Evolutionary conservation across 257 asterid species (phyloP).

Genomic region (Solanum chiquidenum): DNA sequence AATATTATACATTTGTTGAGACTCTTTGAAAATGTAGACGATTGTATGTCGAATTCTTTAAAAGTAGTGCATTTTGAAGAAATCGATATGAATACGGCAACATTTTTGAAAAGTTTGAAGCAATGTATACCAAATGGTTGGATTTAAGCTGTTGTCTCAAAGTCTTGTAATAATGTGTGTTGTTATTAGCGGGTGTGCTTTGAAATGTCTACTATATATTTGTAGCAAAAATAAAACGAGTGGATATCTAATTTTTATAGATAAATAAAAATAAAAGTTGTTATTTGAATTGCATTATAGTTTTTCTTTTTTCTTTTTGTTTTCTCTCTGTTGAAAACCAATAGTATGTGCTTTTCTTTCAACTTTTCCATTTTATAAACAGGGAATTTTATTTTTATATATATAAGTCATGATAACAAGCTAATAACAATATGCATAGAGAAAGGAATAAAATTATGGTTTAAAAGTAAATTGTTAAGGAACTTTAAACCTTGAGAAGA

Average conservation of each 20-base stretch:
- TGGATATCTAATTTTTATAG: no score
- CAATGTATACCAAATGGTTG: not conserved
- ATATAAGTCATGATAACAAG: not conserved
- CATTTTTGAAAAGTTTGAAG: not conserved
- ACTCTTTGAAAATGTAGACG: not conserved
- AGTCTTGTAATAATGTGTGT: not conserved
- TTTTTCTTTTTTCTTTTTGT: not conserved
- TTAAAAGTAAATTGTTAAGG: no score
- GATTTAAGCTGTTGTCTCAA: not conserved
- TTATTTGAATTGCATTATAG: not conserved
- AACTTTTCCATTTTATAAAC: not conserved
- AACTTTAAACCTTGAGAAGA: no score
- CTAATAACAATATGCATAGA: no score
- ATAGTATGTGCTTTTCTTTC: not conserved
- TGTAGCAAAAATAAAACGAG: not conserved
- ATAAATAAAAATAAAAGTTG: not conserved
- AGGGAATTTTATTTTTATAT: not conserved
- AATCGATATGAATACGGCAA: no score
- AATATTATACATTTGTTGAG: not conserved
- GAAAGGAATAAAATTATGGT: not conserved
- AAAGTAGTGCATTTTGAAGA: not conserved
- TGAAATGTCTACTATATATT: not conserved
- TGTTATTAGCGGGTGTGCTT: not conserved
- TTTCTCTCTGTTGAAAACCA: not conserved
- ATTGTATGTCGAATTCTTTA: not conserved